A percentile compares a stretch with the other conserved stretches of the same genome.
Conservation (phyloP, 176 grass and related monocot genomes). For the Elaeis guineensis region DNA sequence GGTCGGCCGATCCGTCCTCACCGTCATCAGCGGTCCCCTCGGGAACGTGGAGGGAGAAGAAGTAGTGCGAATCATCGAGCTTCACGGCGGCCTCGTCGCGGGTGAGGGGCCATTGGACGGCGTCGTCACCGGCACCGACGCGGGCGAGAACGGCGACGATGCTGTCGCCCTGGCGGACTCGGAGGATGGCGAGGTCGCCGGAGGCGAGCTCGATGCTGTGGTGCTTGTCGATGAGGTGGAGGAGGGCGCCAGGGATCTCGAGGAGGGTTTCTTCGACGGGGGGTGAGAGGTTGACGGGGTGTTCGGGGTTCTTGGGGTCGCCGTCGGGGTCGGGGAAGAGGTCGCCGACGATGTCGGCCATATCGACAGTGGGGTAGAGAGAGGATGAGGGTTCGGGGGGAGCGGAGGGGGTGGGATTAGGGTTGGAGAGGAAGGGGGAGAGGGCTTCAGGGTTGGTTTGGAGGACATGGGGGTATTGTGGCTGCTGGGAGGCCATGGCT, state of each 20-base stretch:
- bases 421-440: constrained; percentile 26
- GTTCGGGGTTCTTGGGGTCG: constrained; percentile 15
- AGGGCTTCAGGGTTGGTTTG: background rate
- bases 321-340: no score
- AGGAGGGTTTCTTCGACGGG: constrained; percentile 37
- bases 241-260: constrained; percentile 31
- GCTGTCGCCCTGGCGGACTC: constrained; percentile 53
- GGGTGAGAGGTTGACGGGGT: background rate
- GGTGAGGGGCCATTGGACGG: constrained; percentile 63
- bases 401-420: constrained; percentile 20
- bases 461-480: no score
- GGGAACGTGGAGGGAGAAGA: constrained; percentile 67
- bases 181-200: constrained; percentile 51
- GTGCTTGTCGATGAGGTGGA: constrained; percentile 64
- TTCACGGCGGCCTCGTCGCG: constrained; percentile 62
- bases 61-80: constrained; percentile 68
- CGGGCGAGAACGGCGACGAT: constrained; percentile 47
- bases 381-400: constrained; percentile 15
- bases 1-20: constrained; percentile 23
- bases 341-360: constrained; percentile 34
- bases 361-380: constrained; percentile 47
- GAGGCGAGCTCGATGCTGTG: constrained; percentile 63
- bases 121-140: constrained; percentile 1
- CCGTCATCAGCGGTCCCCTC: constrained; percentile 5
- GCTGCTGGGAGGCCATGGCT: no score